Evolutionary conservation across 1,284 basidiomycete genomes (phyloP).

Genomic region (Microbotryum intermedium): DNA sequence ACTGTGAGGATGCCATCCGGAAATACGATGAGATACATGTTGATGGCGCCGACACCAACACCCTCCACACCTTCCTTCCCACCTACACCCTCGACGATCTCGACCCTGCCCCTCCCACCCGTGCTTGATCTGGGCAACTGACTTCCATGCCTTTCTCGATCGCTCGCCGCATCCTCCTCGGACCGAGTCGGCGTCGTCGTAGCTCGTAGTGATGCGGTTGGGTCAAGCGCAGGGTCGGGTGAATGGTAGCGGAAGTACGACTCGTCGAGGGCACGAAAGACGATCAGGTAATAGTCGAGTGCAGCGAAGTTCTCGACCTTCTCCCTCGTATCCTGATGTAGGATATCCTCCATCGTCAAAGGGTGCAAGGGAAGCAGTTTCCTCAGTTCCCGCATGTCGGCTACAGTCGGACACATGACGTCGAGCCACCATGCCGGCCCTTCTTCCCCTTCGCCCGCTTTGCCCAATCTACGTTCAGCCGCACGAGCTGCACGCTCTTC

Average conservation of each 20-base stretch:
- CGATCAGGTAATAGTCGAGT: slow-evolving; percentile 88
- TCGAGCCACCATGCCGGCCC: slow-evolving; percentile 79
- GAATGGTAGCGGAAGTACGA: slow-evolving; percentile 51
- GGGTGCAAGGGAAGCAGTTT: slow-evolving; percentile 87
- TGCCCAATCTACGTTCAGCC: slow-evolving; percentile 21
- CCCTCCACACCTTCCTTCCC: slow-evolving; percentile 52
- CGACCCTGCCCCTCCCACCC: slow-evolving; percentile 41
- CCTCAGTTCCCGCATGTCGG: slow-evolving; percentile 78
- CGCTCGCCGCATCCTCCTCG: slow-evolving; percentile 8
- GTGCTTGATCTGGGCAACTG: slow-evolving; percentile 7
- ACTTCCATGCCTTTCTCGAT: slow-evolving; percentile 1
- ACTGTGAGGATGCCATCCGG: slow-evolving; percentile 81
- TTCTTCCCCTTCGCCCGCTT: slow-evolving; percentile 15
- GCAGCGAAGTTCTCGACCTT: slow-evolving; percentile 83
- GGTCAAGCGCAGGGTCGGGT: slow-evolving; percentile 10
- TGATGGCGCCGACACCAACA: slow-evolving; percentile 63
- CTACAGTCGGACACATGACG: slow-evolving; percentile 79
- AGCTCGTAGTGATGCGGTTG: background rate
- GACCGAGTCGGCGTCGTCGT: background rate
- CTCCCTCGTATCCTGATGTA: slow-evolving; percentile 89
- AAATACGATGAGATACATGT: slow-evolving; percentile 83
- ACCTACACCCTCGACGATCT: slow-evolving; percentile 49
- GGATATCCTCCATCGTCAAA: slow-evolving; percentile 85
- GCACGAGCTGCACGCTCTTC: slow-evolving; percentile 19
- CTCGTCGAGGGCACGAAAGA: slow-evolving; percentile 74